These are phyloP conservation scores for Penicillium canariense DNA, from an alignment of 495 filamentous ascomycete genomes.

Conservation along the genomic window DNA sequence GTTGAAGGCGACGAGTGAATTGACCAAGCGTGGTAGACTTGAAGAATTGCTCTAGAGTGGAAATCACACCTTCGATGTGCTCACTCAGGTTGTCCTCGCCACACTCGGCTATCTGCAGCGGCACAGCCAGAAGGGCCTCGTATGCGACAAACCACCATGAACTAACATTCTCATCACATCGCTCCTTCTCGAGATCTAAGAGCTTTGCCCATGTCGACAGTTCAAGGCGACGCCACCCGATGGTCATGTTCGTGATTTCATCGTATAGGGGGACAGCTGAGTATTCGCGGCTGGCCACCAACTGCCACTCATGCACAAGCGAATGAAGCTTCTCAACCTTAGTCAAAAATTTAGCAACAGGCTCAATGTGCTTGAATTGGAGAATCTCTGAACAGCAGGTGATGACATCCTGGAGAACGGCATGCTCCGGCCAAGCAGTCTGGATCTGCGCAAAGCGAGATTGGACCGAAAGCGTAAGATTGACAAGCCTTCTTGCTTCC, in stretches of 20 bases:
- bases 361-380: conserved; percentile 73
- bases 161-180: conserved; percentile 69
- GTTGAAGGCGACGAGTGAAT: conserved; percentile 64
- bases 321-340: conserved; percentile 81
- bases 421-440: conserved; percentile 68
- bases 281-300: conserved; percentile 77
- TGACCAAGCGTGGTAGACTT: conserved; percentile 73
- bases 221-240: conserved; percentile 87
- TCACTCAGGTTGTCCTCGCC: conserved; percentile 52
- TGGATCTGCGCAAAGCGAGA: conserved; percentile 69
- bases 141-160: conserved; percentile 98
- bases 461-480: conserved; percentile 62
- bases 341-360: conserved; percentile 78
- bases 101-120: conserved; percentile 58
- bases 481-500: conserved; percentile 69
- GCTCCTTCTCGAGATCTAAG: conserved; percentile 79
- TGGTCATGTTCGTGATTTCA: conserved; percentile 68
- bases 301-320: conserved; percentile 87
- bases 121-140: conserved; percentile 75
- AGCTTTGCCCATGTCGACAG: conserved; percentile 86
- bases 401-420: conserved; percentile 73
- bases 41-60: conserved; percentile 73
- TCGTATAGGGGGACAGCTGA: conserved; percentile 67
- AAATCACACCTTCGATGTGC: conserved; percentile 66
- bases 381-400: conserved; percentile 69